phyloP scores from a whole-genome alignment of 192 early-diverging fungal species.

The Rhizophagus prolifer region DNA sequence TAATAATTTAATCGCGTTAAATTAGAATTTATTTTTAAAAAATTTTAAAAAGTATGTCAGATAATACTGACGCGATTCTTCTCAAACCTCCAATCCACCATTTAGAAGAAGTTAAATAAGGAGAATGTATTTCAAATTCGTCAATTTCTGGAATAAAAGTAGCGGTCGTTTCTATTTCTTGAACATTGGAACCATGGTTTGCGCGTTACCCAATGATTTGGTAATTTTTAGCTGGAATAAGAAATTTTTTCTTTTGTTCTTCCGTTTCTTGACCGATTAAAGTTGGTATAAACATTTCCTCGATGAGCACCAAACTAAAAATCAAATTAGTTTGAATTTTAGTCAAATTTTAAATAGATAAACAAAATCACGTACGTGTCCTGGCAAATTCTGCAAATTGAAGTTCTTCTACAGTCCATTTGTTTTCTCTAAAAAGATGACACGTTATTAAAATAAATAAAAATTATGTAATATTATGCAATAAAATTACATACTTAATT shows the following conservation, averaged over 20 bases:
- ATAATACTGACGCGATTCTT: conserved; percentile 48
- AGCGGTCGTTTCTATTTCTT: conserved; percentile 87
- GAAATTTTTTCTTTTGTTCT: conserved; percentile 78
- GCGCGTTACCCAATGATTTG: conserved; percentile 85
- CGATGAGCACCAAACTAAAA: conserved; percentile 67
- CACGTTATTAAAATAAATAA: no score
- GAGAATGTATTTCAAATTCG: conserved; percentile 84
- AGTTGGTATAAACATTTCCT: conserved; percentile 81
- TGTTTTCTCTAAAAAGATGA: background rate
- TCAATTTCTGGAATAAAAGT: conserved; percentile 79
- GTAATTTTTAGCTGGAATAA: conserved; percentile 68
- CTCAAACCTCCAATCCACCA: conserved; percentile 90
- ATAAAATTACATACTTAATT: conserved; percentile 38
- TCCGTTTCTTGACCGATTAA: conserved; percentile 68
- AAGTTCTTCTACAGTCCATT: background rate
- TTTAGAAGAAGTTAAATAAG: conserved; percentile 74
- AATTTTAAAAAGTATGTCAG: no score
- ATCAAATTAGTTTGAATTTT: background rate
- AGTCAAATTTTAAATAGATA: background rate
- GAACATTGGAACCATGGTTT: conserved; percentile 85
- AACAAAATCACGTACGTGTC: background rate
- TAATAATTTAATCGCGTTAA: no score
- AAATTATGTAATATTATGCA: background rate
- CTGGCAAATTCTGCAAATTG: background rate
- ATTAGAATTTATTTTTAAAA: no score